Evolutionary conservation across 306 rosid genomes (phyloP), one percentile per base, ranked within the genome.

Genomic region (Adenanthera pavonina): DNA sequence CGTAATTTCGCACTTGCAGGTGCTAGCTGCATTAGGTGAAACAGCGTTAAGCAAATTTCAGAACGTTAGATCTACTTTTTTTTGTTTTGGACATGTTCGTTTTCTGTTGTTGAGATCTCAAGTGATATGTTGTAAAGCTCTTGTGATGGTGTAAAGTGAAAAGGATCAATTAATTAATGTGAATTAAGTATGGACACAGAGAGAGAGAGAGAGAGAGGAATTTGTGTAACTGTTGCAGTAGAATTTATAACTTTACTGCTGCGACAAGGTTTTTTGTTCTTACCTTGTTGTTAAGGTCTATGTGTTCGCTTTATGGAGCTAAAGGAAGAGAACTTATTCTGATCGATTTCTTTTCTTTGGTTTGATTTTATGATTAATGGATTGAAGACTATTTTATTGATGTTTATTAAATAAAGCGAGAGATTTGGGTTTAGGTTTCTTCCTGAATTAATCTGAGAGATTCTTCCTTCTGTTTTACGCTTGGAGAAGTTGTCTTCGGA

Each of bases 401-500:
- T 56, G 30, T 56, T 5, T 20, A 34, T 19, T 56, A 74, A 34
- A 56, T 68, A 79, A 84, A 87, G 86, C 68, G 34, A 77, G 73
- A 35, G 61, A 35, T 47, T 13, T 54, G 62, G 47, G 70, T 57
- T 70, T 49, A 51, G 34, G 40, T 74, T 64, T 79, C 54, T 33
- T 76, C 60, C 41, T 52, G 15, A 71, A 36, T 71, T 25, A 25
- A 25, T 56, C 74, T 56, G 77, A 66, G 34, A 80, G 78, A 83
- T 80, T 88, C 87, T 88, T 85, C 59, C 91, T 85, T 88, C 81
- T 19, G 40, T 81, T 78, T 81, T 83, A 88, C 86, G 87, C 87
- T 78, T 83, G 64, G 36, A n/a, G 53, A 19, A 16, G 41, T 38
- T 74, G 74, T 48, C 86, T 82, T 64, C 75, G 78, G 88, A 77